Conservation (phyloP, 345 rosid species). For the Adansonia digitata region DNA sequence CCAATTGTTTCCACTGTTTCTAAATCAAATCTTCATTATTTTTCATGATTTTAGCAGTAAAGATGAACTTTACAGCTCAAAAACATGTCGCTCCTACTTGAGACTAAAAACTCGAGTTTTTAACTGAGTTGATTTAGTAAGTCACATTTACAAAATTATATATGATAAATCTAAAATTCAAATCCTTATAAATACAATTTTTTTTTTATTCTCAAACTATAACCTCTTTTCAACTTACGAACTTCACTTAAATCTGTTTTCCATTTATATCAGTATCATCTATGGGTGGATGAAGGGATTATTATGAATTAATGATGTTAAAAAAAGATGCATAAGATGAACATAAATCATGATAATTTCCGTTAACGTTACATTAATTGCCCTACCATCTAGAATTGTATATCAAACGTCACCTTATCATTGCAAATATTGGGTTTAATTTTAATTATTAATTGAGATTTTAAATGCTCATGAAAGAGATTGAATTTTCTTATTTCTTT, state of each 20-base stretch:
- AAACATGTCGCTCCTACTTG: constrained; percentile 1
- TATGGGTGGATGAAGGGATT: neutral
- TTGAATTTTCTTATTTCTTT: neutral
- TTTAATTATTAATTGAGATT: neutral
- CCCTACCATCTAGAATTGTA: constrained; percentile 12
- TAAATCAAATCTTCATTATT: constrained; percentile 17
- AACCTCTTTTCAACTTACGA: neutral
- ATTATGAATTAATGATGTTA: constrained; percentile 8
- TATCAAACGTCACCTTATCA: constrained; percentile 3
- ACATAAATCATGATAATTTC: neutral
- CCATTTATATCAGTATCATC: constrained; percentile 9
- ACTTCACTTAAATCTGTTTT: neutral
- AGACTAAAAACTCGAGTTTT: too few species aligned
- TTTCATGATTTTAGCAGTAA: constrained; percentile 19
- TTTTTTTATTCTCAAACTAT: too few species aligned
- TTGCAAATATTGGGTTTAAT: neutral
- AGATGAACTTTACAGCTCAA: constrained; percentile 22
- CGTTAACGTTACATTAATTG: neutral
- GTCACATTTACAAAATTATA: too few species aligned
- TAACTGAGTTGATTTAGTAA: too few species aligned
- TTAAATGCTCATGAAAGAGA: neutral
- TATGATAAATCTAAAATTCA: too few species aligned
- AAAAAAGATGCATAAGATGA: constrained; percentile 7
- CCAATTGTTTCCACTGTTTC: constrained; percentile 3
- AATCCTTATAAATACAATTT: too few species aligned